Evolutionary conservation across 139 green algal genomes (phyloP).

Genomic region (Chlamydomonas schloesseri): DNA sequence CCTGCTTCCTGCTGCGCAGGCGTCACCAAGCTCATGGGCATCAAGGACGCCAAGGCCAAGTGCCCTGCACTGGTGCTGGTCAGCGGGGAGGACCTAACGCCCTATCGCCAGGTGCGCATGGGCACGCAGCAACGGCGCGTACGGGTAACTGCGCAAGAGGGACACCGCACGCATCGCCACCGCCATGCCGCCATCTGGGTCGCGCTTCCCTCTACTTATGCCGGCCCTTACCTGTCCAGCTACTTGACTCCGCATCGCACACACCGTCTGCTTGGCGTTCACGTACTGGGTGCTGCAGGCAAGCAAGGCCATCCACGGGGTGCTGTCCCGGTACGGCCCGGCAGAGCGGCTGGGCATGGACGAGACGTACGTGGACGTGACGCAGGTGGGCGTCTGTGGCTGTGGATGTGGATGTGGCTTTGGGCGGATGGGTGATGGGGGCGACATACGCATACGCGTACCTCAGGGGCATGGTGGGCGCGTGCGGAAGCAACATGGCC

Average conservation of each 20-base stretch:
- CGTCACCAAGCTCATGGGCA: slow-evolving; percentile 87
- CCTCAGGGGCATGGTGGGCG: too few species aligned
- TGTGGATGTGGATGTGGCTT: too few species aligned
- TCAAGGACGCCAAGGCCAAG: slow-evolving; percentile 63
- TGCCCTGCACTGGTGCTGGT: slow-evolving; percentile 76
- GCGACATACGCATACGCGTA: too few species aligned
- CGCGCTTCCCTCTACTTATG: too few species aligned
- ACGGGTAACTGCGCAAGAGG: too few species aligned
- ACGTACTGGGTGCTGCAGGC: slow-evolving; percentile 25
- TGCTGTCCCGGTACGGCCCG: slow-evolving; percentile 66
- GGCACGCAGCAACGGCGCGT: not conserved
- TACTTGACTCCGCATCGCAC: too few species aligned
- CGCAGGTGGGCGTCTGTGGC: slow-evolving; percentile 43
- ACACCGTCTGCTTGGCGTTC: too few species aligned
- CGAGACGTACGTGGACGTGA: slow-evolving; percentile 82
- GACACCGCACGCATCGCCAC: too few species aligned
- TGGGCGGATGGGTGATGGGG: not conserved
- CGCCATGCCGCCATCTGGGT: too few species aligned
- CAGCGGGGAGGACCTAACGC: slow-evolving; percentile 60
- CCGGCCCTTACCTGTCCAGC: too few species aligned
- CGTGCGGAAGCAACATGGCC: too few species aligned
- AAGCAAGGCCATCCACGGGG: slow-evolving; percentile 47
- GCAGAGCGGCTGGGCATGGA: slow-evolving; percentile 80
- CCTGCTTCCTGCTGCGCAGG: too few species aligned
- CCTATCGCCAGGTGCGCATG: slow-evolving; percentile 55